Evolutionary conservation across 1,139 yeast genomes (phyloP), one percentile per base, ranked within the genome.

Genomic region (Hyphopichia pseudoburtonii): DNA sequence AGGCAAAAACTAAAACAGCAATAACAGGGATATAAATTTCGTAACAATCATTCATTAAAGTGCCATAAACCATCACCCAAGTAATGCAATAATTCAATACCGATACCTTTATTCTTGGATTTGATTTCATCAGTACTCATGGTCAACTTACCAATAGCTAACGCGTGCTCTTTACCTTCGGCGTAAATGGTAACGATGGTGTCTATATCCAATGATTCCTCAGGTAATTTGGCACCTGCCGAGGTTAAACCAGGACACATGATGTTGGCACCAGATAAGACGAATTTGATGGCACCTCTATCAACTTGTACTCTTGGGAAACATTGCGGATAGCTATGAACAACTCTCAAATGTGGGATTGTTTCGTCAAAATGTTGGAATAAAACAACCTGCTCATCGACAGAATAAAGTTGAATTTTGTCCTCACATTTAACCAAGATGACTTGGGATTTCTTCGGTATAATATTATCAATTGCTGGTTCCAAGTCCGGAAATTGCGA

Each of bases 161-260:
- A 67, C 0, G 97, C 96, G 52, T 78, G 73, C 49, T 88, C 95
- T 55, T 90, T 90, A 39, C 96, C 96, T 63, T 90, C 97, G 30
- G 97, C 97, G 56, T 83, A 85, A 27, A 90, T 78, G 7, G 87
- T 76, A 25, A 90, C 96, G 28, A 87, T 75, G 17, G 81, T 73
- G 39, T 78, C 95, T 50, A 78, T 71, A 36, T 80, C 81, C 52
- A 74, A 63, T 23, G 79, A 74, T 40, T 73, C 79, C 21, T 83
- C 92, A 11, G 97, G 97, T 44, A 90, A 69, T 41, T 69, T 63
- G 21, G 96, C 97, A 31, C 97, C 97, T 8, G 86, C 75, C 15
- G 96, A 86, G 0, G 97, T 90, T 47, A 90, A 73, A 18, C 98
- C 98, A 4, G 97, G 97, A 64, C 97, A 90, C 97, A 89, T 90